phyloP scores from a whole-genome alignment of 192 early-diverging fungal genomes.

The Gaertneriomyces sp. region DNA sequence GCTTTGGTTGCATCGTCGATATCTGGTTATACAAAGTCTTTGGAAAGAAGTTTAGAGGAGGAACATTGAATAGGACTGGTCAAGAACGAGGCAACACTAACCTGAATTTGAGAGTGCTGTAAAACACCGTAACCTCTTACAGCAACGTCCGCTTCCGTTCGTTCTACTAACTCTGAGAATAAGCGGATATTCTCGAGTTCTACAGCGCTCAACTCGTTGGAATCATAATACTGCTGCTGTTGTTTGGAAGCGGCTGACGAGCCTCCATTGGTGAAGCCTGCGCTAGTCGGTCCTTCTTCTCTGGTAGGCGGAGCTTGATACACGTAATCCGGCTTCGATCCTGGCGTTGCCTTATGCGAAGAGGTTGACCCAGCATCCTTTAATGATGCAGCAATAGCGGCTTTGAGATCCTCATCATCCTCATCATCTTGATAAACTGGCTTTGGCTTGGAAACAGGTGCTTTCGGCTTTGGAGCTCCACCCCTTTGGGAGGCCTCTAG shows the following conservation, averaged over 20 bases:
- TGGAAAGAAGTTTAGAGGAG: background rate
- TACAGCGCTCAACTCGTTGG: conserved; percentile 63
- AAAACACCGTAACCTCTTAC: conserved; percentile 71
- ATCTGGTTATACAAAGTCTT: conserved; percentile 79
- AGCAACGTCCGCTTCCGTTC: conserved; percentile 62
- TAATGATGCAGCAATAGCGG: conserved; percentile 88
- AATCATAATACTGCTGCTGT: conserved; percentile 11
- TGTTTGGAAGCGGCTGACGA: conserved; percentile 1
- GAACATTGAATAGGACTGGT: background rate
- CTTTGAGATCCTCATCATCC: conserved; percentile 87
- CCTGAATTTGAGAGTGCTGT: conserved; percentile 74
- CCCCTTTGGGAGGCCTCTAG: conserved; percentile 25
- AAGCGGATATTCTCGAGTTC: conserved; percentile 89
- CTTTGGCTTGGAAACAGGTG: background rate
- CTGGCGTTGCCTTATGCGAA: background rate
- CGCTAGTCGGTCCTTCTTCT: background rate
- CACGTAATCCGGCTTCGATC: conserved; percentile 9
- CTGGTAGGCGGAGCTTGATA: conserved; percentile 16
- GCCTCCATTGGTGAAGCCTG: conserved; percentile 8
- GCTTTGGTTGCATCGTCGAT: conserved; percentile 77
- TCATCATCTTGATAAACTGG: conserved; percentile 33
- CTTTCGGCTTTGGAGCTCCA: conserved; percentile 1
- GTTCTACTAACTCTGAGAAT: conserved; percentile 81
- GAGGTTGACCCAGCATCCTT: conserved; percentile 50
- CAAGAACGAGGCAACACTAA: conserved; percentile 1